Conservation (phyloP, 108 stramenopile species). For the Nitzschia palea region DNA sequence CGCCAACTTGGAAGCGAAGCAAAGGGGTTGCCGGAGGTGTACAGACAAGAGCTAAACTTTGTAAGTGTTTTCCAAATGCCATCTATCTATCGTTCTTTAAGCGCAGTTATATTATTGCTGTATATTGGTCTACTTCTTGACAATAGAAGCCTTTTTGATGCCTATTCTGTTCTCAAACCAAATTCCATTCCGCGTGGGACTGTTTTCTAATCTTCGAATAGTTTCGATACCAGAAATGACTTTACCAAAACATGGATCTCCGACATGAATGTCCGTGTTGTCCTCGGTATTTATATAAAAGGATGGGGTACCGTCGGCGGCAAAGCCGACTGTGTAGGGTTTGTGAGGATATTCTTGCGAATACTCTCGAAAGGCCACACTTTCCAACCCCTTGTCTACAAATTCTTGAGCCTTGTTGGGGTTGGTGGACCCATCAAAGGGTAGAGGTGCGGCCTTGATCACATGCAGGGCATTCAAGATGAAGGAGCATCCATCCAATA, state of each 20-base stretch:
- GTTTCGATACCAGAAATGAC: constrained; percentile 65
- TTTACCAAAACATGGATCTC: constrained; percentile 75
- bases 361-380: constrained; percentile 79
- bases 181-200: constrained; percentile 45
- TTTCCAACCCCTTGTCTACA: constrained; percentile 45
- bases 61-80: no score
- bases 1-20: no score
- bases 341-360: constrained; percentile 64
- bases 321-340: constrained; percentile 78
- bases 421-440: constrained; percentile 37
- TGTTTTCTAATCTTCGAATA: constrained; percentile 44
- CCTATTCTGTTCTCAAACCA: constrained; percentile 49
- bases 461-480: constrained; percentile 54
- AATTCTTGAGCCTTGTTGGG: constrained; percentile 39
- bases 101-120: no score
- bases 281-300: constrained; percentile 90
- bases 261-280: constrained; percentile 76
- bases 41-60: no score
- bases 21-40: no score
- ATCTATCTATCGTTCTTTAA: no score
- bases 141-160: constrained; percentile 34
- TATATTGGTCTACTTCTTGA: constrained; percentile 16
- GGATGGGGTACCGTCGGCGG: constrained; percentile 64
- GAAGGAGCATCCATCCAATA: constrained; percentile 57
- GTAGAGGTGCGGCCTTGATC: constrained; percentile 56